Conservation (phyloP, 257 asterid genomes). For the Primulina tabacum region DNA sequence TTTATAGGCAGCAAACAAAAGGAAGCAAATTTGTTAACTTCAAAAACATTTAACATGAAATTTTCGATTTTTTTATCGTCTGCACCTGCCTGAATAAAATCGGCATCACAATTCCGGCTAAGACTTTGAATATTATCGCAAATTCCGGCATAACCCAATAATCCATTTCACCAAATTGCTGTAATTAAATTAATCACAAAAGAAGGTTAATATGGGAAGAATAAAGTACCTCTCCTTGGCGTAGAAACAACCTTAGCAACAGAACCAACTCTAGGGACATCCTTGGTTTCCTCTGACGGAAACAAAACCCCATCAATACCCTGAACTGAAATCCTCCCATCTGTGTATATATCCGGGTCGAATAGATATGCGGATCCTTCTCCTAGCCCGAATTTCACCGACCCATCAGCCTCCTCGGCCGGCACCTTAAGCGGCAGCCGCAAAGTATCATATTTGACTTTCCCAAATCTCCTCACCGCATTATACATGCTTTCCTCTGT, state of each 20-base stretch:
- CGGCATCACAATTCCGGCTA: background rate
- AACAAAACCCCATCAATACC: slow-evolving; percentile 52
- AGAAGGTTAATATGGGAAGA: background rate
- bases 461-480: slow-evolving; percentile 55
- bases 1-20: background rate
- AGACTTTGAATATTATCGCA: background rate
- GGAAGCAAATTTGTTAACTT: background rate
- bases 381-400: slow-evolving; percentile 49
- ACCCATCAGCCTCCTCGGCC: slow-evolving; percentile 65
- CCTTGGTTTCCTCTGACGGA: slow-evolving; percentile 37
- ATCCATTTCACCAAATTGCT: no score
- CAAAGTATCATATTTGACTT: slow-evolving; percentile 47
- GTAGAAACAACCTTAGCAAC: slow-evolving; percentile 31
- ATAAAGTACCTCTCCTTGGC: slow-evolving; percentile 42
- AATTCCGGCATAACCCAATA: background rate
- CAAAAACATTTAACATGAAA: no score
- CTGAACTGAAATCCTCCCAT: slow-evolving; percentile 65
- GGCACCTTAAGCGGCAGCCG: slow-evolving; percentile 45
- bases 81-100: background rate
- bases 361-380: slow-evolving; percentile 51
- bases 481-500: slow-evolving; percentile 68
- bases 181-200: background rate
- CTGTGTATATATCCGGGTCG: slow-evolving; percentile 65
- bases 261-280: slow-evolving; percentile 25
- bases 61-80: background rate